Conservation (phyloP, 1,284 basidiomycete genomes). For the Ustilago curta region DNA sequence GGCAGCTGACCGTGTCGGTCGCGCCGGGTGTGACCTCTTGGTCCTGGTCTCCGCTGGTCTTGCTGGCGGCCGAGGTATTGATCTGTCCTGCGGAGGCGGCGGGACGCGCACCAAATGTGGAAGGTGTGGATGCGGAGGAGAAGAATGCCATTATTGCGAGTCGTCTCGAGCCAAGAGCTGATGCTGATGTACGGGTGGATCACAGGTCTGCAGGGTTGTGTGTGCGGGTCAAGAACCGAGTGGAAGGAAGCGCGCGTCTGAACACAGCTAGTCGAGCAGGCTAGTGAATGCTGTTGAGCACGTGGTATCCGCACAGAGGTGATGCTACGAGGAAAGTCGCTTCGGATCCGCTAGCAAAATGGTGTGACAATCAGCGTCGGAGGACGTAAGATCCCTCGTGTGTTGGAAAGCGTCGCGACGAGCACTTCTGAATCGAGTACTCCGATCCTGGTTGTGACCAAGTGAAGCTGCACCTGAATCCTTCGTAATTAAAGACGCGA, state of each 20-base stretch:
- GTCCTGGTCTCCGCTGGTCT: conserved; percentile 71
- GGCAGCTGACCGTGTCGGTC: conserved; percentile 67
- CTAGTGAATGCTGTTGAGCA: background rate
- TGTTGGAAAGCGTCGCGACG: background rate
- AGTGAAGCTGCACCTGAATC: too few relatives aligned
- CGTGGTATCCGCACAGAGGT: background rate
- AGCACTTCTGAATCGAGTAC: background rate
- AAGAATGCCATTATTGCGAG: conserved; percentile 56
- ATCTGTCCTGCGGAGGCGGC: conserved; percentile 44
- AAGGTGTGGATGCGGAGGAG: conserved; percentile 51
- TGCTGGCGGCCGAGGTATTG: conserved; percentile 51
- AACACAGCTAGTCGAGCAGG: background rate
- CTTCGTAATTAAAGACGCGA: too few relatives aligned
- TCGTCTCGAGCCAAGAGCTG: background rate
- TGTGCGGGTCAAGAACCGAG: background rate
- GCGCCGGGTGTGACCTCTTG: conserved; percentile 76
- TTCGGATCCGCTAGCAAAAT: background rate
- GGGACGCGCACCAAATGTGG: conserved; percentile 52
- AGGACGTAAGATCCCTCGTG: background rate
- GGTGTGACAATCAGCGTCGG: background rate
- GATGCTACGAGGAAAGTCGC: background rate
- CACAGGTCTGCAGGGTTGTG: background rate
- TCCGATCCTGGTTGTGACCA: background rate
- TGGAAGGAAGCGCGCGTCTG: background rate
- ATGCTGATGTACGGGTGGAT: background rate